Base-by-base conservation (phyloP, 2,329 filamentous ascomycete genomes). In the Arthrinium phaeospermum region DNA sequence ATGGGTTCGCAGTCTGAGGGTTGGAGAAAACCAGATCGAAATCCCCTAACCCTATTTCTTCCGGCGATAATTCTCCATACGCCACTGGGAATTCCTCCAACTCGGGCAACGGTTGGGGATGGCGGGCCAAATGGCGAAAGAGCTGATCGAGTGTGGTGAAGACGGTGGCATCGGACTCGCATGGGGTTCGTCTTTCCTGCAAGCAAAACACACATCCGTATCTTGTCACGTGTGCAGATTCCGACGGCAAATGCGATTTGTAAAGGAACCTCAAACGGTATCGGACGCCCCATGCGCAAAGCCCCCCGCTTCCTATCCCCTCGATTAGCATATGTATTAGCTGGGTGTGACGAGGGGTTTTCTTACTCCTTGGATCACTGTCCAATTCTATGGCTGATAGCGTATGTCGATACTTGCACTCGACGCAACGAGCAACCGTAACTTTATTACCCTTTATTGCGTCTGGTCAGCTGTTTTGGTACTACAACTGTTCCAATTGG, bases 141-240 rank as follows among this genome's bases (percentile, higher is more conserved):
- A 90, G 82, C 67, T 87, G 83, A 71, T 84, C 85, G 67, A 87
- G 85, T 61, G 79, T 86, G 77, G 88, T 87, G 78, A 90, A 90
- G 12, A 90, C 86, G 0, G 88, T 90, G 2, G 88, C 85, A 68
- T 90, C 88, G 75, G 86, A 86, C 71, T 87, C 83, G 69, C 89
- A 86, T 2, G 85, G 78, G 0, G 87, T 89, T n/a, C 78, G 81
- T 0, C 87, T 86, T 30, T 81, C 73, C 6, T 86, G 83, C 5
- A 88, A 80, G 76, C 88, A 90, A 75, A 90, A 89, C 0, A 88
- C 74, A 73, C 88, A 90, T 2, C 82, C 87, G 75, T 88, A 90
- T 4, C 85, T 85, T 5, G 79, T 78, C 37, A 82, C 79, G 46
- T 78, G 75, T 46, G 81, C 76, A 22, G 76, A 76, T 6, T 73